phyloP scores from a whole-genome alignment of 2,329 filamentous ascomycete genomes.

The Fusarium abutilonis region DNA sequence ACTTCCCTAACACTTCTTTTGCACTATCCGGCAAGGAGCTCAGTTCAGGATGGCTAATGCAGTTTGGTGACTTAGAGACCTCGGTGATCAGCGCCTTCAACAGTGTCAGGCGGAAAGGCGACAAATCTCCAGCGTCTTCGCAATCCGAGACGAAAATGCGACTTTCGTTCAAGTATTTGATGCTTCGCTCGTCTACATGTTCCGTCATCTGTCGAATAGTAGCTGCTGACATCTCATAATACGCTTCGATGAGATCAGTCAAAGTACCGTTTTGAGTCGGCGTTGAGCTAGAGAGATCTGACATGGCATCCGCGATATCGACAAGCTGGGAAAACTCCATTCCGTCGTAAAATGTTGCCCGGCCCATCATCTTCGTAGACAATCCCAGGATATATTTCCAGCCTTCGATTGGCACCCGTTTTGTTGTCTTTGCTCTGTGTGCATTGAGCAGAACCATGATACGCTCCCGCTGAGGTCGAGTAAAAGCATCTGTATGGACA shows the following conservation, averaged over 20 bases:
- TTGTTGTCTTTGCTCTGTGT: constrained; percentile 42
- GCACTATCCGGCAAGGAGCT: constrained; percentile 40
- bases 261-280: constrained; percentile 41
- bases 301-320: constrained; percentile 49
- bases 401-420: constrained; percentile 41
- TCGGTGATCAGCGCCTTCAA: constrained; percentile 50
- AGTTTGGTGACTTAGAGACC: constrained; percentile 44
- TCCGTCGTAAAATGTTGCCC: constrained; percentile 61
- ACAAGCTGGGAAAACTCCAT: constrained; percentile 55
- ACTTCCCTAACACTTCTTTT: constrained; percentile 44
- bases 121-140: constrained; percentile 36
- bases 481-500: constrained; percentile 53
- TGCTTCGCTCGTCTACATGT: constrained; percentile 55
- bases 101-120: constrained; percentile 50
- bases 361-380: constrained; percentile 60
- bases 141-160: constrained; percentile 43
- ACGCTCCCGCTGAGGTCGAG: constrained; percentile 56
- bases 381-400: constrained; percentile 57
- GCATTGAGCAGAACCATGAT: constrained; percentile 52
- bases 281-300: constrained; percentile 41
- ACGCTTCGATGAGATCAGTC: constrained; percentile 50
- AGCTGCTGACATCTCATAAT: constrained; percentile 46
- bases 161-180: constrained; percentile 51
- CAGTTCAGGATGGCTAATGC: constrained; percentile 41
- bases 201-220: constrained; percentile 57